Conservation (phyloP, 1,284 basidiomycete species). For the Lignosus rhinocerotis region DNA sequence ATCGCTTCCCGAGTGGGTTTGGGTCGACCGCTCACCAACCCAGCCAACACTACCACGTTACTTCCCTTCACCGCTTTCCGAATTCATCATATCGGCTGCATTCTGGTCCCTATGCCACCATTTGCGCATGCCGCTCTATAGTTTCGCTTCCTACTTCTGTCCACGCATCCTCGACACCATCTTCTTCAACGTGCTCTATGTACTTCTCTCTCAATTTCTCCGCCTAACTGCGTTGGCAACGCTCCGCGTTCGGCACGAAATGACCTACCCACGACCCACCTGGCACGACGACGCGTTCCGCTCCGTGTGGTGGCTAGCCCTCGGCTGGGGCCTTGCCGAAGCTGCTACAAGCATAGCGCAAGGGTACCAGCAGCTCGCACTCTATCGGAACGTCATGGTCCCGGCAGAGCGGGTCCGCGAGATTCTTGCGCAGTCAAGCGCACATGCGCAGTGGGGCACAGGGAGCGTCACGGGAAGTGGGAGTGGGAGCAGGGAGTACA, state of each 20-base stretch:
- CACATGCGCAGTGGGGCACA: constrained; percentile 9
- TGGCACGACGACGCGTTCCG: constrained; percentile 61
- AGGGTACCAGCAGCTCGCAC: constrained; percentile 63
- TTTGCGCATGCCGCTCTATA: constrained; percentile 53
- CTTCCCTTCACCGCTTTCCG: constrained; percentile 60
- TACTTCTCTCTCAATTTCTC: constrained; percentile 50
- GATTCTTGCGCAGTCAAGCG: constrained; percentile 32
- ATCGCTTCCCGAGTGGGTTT: constrained; percentile 47
- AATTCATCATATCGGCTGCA: constrained; percentile 56
- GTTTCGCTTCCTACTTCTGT: constrained; percentile 29
- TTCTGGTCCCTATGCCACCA: constrained; percentile 62
- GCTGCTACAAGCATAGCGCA: constrained; percentile 62
- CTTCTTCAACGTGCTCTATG: constrained; percentile 51
- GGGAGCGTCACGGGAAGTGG: constrained; percentile 16
- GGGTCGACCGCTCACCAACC: constrained; percentile 36
- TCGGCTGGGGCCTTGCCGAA: constrained; percentile 71
- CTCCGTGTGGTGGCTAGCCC: constrained; percentile 71
- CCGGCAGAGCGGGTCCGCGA: constrained; percentile 39
- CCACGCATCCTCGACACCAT: constrained; percentile 40
- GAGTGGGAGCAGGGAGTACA: constrained; percentile 24
- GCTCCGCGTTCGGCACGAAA: constrained; percentile 50
- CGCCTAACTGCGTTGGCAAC: constrained; percentile 57
- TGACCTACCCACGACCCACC: constrained; percentile 45
- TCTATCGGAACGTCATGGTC: constrained; percentile 69
- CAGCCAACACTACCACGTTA: constrained; percentile 44